Evolutionary conservation across 345 rosid species (phyloP).

Genomic region (Populus davidiana): DNA sequence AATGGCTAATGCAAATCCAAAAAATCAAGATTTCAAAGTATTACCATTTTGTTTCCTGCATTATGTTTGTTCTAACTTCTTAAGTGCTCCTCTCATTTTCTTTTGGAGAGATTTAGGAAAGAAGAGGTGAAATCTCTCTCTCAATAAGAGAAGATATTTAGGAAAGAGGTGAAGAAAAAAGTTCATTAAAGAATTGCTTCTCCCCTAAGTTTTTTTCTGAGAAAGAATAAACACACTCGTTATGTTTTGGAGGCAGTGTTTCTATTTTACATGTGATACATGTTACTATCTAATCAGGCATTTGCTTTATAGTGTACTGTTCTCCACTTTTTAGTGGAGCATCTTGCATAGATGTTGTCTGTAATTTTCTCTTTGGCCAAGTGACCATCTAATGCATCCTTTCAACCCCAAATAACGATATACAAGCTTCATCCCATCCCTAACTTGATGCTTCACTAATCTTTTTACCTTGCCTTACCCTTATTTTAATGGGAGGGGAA

Average conservation of each 20-base stretch:
- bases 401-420: too few species aligned
- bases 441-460: background rate
- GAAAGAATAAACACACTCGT: background rate
- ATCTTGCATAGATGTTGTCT: background rate
- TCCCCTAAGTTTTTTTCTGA: background rate
- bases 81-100: background rate
- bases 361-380: background rate
- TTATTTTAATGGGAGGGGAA: background rate
- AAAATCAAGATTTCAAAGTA: background rate
- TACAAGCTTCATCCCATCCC: background rate
- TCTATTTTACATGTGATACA: background rate
- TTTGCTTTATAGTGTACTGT: background rate
- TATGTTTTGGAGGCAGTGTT: background rate
- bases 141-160: too few species aligned
- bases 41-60: background rate
- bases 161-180: too few species aligned
- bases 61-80: background rate
- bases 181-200: too few species aligned
- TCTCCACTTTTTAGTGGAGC: background rate
- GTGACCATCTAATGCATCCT: background rate
- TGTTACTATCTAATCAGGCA: background rate
- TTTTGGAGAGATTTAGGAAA: background rate
- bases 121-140: background rate
- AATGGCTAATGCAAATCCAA: background rate
- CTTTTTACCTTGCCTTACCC: background rate